Percentiles rank a stretch among this genome's conserved stretches.
Conservation (phyloP, 108 stramenopile genomes). For the Cyclotella cryptica region DNA sequence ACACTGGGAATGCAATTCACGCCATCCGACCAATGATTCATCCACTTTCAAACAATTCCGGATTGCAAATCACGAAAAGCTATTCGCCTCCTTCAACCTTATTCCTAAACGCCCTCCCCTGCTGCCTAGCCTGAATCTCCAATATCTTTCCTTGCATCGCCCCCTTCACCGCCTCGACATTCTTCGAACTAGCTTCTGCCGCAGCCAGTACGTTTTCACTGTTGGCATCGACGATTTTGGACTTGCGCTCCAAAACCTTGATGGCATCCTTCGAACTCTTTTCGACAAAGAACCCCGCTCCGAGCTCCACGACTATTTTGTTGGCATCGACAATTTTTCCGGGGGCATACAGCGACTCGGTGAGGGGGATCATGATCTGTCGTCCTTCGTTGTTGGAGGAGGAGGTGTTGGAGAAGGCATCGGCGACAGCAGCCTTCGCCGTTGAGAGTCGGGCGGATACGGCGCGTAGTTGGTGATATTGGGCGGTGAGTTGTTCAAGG, state of each 20-base stretch:
- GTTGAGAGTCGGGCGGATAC: conserved; percentile 77
- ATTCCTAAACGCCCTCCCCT: conserved; percentile 39
- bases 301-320: conserved; percentile 83
- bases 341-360: conserved; percentile 86
- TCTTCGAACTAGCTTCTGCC: conserved; percentile 64
- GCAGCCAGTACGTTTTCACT: conserved; percentile 79
- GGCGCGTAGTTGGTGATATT: conserved; percentile 77
- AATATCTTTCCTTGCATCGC: conserved; percentile 91
- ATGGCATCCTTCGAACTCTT: conserved; percentile 70
- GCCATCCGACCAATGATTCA: no score
- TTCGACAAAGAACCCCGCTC: conserved; percentile 88
- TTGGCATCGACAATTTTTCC: conserved; percentile 81
- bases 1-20: no score
- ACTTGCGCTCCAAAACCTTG: conserved; percentile 77
- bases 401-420: conserved; percentile 4
- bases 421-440: conserved; percentile 60
- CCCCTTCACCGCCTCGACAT: conserved; percentile 70
- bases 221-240: conserved; percentile 82
- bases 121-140: conserved; percentile 87
- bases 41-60: no score
- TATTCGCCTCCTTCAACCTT: conserved; percentile 4
- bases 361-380: conserved; percentile 88
- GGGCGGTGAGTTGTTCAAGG: conserved; percentile 69
- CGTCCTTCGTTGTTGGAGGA: conserved; percentile 33
- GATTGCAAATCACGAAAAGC: not conserved